Percentiles rank a stretch among this genome's conserved stretches.
These are phyloP conservation scores for Saprolegnia parasitica DNA, from an alignment of 352 stramenopile genomes.

Conservation along the genomic window DNA sequence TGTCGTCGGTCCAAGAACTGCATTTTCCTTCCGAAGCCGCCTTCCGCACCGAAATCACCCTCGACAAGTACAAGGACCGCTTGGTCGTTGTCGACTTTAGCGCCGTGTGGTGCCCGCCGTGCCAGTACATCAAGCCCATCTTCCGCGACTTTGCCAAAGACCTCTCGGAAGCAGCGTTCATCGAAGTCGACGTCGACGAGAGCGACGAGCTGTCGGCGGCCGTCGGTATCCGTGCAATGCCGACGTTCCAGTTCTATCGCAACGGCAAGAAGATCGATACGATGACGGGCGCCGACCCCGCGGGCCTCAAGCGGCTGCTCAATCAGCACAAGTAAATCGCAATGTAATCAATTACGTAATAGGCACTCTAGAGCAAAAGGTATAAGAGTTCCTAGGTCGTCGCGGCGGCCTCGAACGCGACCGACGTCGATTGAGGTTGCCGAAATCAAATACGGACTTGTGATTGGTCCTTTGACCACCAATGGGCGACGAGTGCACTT, in stretches of 20 bases:
- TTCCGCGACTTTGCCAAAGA: constrained; percentile 81
- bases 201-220: constrained; percentile 2
- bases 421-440: too few relatives aligned
- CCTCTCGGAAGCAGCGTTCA: constrained; percentile 73
- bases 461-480: constrained; percentile 1
- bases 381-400: too few relatives aligned
- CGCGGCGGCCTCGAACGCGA: too few relatives aligned
- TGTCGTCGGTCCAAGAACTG: too few relatives aligned
- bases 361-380: too few relatives aligned
- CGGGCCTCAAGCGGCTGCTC: neutral
- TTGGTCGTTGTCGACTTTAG: constrained; percentile 79
- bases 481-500: neutral
- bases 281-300: constrained; percentile 67
- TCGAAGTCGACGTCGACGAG: constrained; percentile 87
- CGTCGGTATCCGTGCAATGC: constrained; percentile 86
- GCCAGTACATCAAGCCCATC: constrained; percentile 73
- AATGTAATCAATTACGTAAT: too few relatives aligned
- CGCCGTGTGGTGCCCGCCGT: constrained; percentile 85
- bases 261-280: constrained; percentile 84
- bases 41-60: too few relatives aligned
- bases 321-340: neutral
- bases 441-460: neutral
- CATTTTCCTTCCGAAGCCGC: too few relatives aligned
- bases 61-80: neutral
- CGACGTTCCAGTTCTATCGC: constrained; percentile 94